A percentile compares a stretch with the other conserved stretches of the same genome.
Conservation (phyloP, 2,329 filamentous ascomycete species). For the Aspergillus carbonarius region DNA sequence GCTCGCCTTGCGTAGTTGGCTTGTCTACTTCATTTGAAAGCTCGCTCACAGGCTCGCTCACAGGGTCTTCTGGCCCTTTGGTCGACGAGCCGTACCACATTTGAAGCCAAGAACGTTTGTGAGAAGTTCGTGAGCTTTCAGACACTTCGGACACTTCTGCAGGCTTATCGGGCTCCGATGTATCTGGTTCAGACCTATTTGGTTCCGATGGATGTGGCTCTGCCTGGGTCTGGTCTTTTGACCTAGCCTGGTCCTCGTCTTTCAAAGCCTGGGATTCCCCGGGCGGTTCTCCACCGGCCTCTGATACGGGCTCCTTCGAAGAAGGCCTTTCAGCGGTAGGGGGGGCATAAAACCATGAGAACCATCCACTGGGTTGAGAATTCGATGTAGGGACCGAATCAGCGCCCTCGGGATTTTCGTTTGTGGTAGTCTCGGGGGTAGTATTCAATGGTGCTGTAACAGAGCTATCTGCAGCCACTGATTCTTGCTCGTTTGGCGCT, state of each 20-base stretch:
- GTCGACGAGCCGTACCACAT: constrained; percentile 41
- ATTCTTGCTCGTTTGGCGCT: constrained; percentile 12
- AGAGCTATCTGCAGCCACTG: constrained; percentile 17
- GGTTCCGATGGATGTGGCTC: constrained; percentile 14
- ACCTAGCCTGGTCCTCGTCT: constrained; percentile 9
- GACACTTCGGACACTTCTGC: constrained; percentile 13
- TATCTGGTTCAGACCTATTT: constrained; percentile 9
- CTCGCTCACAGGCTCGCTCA: constrained; percentile 17
- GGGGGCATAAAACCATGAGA: constrained; percentile 40
- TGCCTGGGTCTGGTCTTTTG: constrained; percentile 8
- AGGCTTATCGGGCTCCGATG: constrained; percentile 14
- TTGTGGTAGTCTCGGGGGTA: constrained; percentile 13
- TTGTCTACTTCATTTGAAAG: constrained; percentile 16
- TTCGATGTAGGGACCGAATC: constrained; percentile 12
- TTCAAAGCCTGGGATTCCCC: constrained; percentile 14
- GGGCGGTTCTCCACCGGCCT: constrained; percentile 14
- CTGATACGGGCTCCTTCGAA: constrained; percentile 13
- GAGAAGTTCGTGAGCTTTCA: constrained; percentile 18
- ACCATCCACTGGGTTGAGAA: constrained; percentile 33
- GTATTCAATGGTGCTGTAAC: constrained; percentile 19
- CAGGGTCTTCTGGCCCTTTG: constrained; percentile 26
- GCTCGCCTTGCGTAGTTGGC: constrained; percentile 10
- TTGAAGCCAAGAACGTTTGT: constrained; percentile 47
- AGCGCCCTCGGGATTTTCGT: constrained; percentile 10
- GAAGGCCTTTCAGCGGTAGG: constrained; percentile 12